Evolutionary conservation across 208 protist species (phyloP), one percentile per base, ranked within the genome.

Genomic region (Trypanosoma lewisi): DNA sequence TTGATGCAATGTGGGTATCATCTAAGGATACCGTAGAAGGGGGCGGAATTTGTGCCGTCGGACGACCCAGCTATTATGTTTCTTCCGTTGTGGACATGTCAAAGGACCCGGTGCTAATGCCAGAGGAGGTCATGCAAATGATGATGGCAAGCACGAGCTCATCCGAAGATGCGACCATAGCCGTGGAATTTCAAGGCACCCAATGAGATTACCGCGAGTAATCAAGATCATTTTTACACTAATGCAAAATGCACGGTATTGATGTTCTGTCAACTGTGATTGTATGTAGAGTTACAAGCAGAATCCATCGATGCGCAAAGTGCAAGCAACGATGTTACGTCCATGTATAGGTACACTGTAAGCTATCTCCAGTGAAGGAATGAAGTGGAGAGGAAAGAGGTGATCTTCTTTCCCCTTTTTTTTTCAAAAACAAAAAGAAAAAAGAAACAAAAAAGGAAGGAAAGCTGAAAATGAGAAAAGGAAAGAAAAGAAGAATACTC

Each of bases 1-100:
- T 92, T 54, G 75, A 82, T 34, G 85, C 82, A 6, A 87, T 92
- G 82, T 92, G 85, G 85, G 81, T 92, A 37, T 67, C 79, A 9
- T 72, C 75, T 0, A 79, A 82, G 25, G 48, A 57, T 2, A 47
- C 77, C 48, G 70, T 67, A 45, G 80, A 61, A 61, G 70, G 37
- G 58, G 76, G 39, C 73, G 74, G 2, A 17, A 82, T 75, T 17
- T 82, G 80, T 19, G 61, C 57, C 17, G 81, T 92, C 60, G 82
- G 75, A 14, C 60, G 73, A 17, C 82, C 85, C 14, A 82, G 66
- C 23, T 92, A 92, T 69, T 88, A 80, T 68, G 73, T 81, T 19
- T 78, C 73, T 25, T 69, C 78, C n/a, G 80, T 70, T 7, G 70
- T 80, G 45, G 66, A 73, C 60, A 37, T 73, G 9, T 49, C 51